A percentile compares a stretch with the other conserved stretches of the same genome.
phyloP scores from a whole-genome alignment of 345 rosid genomes.

The Arabis alpina region DNA sequence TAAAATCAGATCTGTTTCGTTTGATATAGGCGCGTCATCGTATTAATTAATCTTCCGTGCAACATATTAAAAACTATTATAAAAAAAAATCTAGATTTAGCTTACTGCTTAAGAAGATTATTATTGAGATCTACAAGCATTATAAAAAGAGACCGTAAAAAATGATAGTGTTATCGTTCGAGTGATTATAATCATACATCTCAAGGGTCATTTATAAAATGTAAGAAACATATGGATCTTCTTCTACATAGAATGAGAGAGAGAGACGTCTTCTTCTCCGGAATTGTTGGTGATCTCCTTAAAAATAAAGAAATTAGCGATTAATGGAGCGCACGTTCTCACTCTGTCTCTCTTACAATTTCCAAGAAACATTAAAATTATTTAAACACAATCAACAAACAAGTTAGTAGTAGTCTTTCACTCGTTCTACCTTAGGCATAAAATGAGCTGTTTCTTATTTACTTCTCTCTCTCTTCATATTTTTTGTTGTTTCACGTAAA shows the following conservation, averaged over 20 bases:
- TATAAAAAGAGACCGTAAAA: slow-evolving; percentile 11
- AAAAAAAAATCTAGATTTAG: too few relatives aligned
- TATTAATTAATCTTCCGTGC: background rate
- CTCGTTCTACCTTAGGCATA: slow-evolving; percentile 32
- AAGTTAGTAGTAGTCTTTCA: slow-evolving; percentile 30
- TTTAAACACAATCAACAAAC: slow-evolving; percentile 5
- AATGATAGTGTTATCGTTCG: background rate
- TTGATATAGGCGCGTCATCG: slow-evolving; percentile 10
- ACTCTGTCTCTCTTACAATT: slow-evolving; percentile 28
- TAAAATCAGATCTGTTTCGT: background rate
- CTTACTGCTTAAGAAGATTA: background rate
- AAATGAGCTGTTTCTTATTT: slow-evolving; percentile 20
- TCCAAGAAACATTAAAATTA: slow-evolving; percentile 33
- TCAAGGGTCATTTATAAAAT: background rate
- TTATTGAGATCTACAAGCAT: slow-evolving; percentile 1
- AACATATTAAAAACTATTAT: background rate
- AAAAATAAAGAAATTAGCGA: background rate
- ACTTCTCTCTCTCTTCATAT: slow-evolving; percentile 11
- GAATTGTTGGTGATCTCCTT: slow-evolving; percentile 22
- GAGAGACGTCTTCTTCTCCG: background rate
- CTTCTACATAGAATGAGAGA: slow-evolving; percentile 22
- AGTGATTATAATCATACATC: background rate
- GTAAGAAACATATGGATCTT: slow-evolving; percentile 4
- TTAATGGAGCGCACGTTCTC: slow-evolving; percentile 49
- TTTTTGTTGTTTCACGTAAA: slow-evolving; percentile 32